Conservation (phyloP, 23 red algal species). For the Gracilaria domingensis region DNA sequence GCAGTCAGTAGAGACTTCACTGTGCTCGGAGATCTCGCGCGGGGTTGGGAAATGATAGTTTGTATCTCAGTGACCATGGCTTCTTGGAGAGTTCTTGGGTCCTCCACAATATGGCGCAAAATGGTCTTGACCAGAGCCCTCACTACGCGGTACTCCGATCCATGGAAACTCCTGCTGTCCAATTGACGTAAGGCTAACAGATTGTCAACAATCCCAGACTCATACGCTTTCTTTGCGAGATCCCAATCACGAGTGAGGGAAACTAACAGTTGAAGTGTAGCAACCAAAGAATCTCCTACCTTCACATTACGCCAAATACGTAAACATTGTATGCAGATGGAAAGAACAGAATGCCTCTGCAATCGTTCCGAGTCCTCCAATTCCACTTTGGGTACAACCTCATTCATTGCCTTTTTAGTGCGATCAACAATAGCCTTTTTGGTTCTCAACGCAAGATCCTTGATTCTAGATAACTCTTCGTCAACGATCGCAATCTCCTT, state of each 20-base stretch:
- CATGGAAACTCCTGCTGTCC: neutral
- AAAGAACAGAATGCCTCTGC: conserved; percentile 14
- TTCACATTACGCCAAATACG: conserved; percentile 35
- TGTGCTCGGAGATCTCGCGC: conserved; percentile 26
- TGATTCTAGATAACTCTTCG: conserved; percentile 1
- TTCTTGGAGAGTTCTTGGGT: conserved; percentile 64
- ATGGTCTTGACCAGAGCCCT: conserved; percentile 53
- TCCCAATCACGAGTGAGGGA: conserved; percentile 58
- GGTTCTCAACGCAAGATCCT: neutral
- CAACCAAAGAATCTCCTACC: conserved; percentile 56
- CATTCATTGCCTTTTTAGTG: neutral
- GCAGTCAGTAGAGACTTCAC: conserved; percentile 43
- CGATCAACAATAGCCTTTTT: conserved; percentile 17
- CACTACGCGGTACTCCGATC: conserved; percentile 29
- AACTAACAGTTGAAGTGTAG: conserved; percentile 45
- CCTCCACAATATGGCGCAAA: conserved; percentile 71
- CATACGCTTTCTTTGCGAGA: conserved; percentile 26
- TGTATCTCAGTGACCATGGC: conserved; percentile 70
- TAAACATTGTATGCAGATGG: conserved; percentile 12
- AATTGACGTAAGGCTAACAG: conserved; percentile 59
- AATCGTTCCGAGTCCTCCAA: conserved; percentile 3
- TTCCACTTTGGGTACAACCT: neutral
- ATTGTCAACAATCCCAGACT: neutral
- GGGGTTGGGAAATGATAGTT: conserved; percentile 16
- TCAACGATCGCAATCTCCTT: neutral